Percentiles rank a stretch among this genome's conserved stretches.
These are phyloP conservation scores for Trichoderma gracile DNA, from an alignment of 2,329 filamentous ascomycete species.

Conservation along the genomic window DNA sequence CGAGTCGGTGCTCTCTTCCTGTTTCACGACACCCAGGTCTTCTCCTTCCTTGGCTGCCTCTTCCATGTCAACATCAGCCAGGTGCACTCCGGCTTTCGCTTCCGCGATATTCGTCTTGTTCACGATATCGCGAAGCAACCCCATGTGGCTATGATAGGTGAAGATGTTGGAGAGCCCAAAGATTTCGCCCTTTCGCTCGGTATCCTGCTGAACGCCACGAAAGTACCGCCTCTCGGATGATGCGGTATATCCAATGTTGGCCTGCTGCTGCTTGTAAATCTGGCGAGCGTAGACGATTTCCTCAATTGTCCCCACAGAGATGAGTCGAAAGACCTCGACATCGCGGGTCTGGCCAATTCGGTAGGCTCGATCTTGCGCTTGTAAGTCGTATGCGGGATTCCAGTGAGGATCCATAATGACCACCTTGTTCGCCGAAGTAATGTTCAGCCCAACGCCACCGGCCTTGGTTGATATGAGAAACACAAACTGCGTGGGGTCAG, in stretches of 20 bases:
- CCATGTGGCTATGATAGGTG: conserved; percentile 73
- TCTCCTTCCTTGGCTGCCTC: conserved; percentile 58
- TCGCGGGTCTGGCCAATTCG: conserved; percentile 90
- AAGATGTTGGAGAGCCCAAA: conserved; percentile 90
- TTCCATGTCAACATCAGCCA: conserved; percentile 74
- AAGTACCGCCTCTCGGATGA: conserved; percentile 93
- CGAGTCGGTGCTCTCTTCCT: conserved; percentile 50
- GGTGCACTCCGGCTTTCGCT: conserved; percentile 77
- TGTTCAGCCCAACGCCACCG: conserved; percentile 91
- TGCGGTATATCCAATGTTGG: conserved; percentile 94
- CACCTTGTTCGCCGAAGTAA: conserved; percentile 96
- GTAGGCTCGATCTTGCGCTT: conserved; percentile 95
- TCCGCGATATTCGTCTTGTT: conserved; percentile 98
- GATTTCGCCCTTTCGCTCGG: conserved; percentile 83
- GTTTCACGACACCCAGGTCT: conserved; percentile 45
- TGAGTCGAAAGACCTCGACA: conserved; percentile 91
- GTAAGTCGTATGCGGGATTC: conserved; percentile 93
- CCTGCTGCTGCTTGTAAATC: conserved; percentile 98
- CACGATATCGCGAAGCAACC: conserved; percentile 89
- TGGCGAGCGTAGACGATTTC: conserved; percentile 96
- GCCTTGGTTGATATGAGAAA: conserved; percentile 95
- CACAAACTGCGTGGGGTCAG: conserved; percentile 82
- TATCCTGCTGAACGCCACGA: conserved; percentile 84
- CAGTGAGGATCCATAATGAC: conserved; percentile 97
- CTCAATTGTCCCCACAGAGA: conserved; percentile 90